Base-by-base conservation (phyloP, 2,329 filamentous ascomycete genomes). In the Acarospora socialis region DNA sequence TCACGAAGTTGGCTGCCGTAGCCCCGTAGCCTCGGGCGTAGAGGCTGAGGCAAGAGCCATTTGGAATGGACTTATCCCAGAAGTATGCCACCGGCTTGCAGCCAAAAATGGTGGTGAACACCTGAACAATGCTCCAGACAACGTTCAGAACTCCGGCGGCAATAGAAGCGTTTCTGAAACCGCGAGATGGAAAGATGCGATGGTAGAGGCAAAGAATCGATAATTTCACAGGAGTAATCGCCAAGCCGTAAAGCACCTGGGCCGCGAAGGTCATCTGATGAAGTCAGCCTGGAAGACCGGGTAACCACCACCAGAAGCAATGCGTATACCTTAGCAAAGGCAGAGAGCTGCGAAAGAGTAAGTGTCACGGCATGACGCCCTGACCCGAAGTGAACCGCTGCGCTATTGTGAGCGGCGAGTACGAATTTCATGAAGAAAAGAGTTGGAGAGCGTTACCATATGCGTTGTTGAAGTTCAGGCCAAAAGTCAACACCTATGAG, bases 181-280 rank as follows among this genome's bases (percentile, higher is more conserved):
- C 19, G 10, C 28, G 21, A 7, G 25, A 20, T 7, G 38, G 36
- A 20, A 40, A 40, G 14, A 40, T 38, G 3, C 38, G 32, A 30
- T 35, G 38, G 20, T 40, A 40, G 15, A 40, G 36, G 25, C 36
- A 32, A 3, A 40, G 36, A n/a, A 40, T n/a, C 13, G 38, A 40
- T 12, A 40, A 14, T 10, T 32, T 31, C 2, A 28, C 34, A 3
- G 21, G 14, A 9, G 35, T 35, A 10, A 38, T 30, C 2, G 36
- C 17, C 21, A 18, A 16, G 6, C 32, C 32, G 21, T 35, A 40
- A 14, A 33, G 17, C 9, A 40, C 32, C 20, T 38, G 36, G n/a
- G 22, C 27, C n/a, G 30, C 33, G 28, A 21, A 31, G 20, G 16
- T 10, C 3, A 27, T 21, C 32, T 33, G 12, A 8, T n/a, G n/a